Evolutionary conservation across 768 basidiomycete genomes (phyloP).

Genomic region (Xanthoconium purpureum): DNA sequence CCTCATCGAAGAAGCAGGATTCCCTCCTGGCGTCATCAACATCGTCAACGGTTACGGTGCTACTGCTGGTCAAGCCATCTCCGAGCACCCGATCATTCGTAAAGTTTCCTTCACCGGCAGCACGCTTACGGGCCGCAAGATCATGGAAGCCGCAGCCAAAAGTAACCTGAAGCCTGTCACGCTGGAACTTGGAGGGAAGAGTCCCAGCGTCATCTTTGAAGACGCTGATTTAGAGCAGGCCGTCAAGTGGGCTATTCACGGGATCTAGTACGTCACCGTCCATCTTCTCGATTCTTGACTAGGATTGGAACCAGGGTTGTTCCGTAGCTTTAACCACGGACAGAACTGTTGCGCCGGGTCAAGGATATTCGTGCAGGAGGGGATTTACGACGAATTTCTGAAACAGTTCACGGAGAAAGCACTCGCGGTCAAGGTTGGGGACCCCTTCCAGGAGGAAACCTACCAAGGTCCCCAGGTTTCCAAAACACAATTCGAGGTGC

Average conservation of each 20-base stretch:
- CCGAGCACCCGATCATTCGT: constrained; percentile 3
- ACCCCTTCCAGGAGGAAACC: not conserved
- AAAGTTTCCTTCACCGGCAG: constrained; percentile 11
- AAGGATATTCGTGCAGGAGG: constrained; percentile 10
- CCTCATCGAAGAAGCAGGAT: constrained; percentile 6
- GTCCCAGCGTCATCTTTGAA: constrained; percentile 9
- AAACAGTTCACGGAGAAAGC: constrained; percentile 1
- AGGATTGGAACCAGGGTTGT: not conserved
- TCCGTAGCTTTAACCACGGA: constrained; percentile 6
- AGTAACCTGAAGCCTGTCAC: constrained; percentile 12
- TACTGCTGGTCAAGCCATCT: constrained; percentile 9
- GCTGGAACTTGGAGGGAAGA: constrained; percentile 13
- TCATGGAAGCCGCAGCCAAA: constrained; percentile 11
- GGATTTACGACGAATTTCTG: constrained; percentile 4
- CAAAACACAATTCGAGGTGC: constrained; percentile 8
- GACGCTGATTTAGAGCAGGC: constrained; percentile 14
- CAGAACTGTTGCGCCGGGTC: constrained; percentile 11
- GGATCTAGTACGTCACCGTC: constrained; percentile 7
- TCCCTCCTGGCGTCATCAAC: constrained; percentile 9
- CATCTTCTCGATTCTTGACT: not conserved
- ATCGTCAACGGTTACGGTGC: constrained; percentile 6
- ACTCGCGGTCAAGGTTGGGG: constrained; percentile 10
- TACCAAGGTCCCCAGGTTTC: constrained; percentile 13
- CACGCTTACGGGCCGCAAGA: constrained; percentile 12
- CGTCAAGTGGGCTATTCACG: constrained; percentile 8